These are phyloP conservation scores for Alternaria burnsii DNA, from an alignment of 2,329 filamentous ascomycete genomes.

Conservation along the genomic window DNA sequence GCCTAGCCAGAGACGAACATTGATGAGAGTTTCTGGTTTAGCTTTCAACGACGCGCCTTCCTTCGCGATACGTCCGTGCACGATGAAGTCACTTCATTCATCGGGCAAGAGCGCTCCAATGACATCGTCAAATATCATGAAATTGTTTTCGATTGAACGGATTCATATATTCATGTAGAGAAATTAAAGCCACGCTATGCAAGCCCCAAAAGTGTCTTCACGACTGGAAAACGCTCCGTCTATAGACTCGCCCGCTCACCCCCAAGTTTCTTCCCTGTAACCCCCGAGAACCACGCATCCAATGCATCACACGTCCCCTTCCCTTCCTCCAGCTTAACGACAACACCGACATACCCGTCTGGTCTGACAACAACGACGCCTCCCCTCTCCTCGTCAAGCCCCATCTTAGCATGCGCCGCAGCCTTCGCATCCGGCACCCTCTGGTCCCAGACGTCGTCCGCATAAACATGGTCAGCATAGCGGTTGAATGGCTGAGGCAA, in stretches of 20 bases:
- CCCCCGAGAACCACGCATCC: constrained; percentile 81
- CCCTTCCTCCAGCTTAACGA: constrained; percentile 77
- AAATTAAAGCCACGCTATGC: not conserved
- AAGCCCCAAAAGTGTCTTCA: not conserved
- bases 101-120: not conserved
- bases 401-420: constrained; percentile 87
- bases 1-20: not conserved
- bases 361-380: constrained; percentile 85
- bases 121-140: not conserved
- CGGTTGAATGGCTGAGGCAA: constrained; percentile 75
- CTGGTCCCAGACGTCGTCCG: constrained; percentile 80
- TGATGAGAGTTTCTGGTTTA: not conserved
- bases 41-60: not conserved
- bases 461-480: constrained; percentile 85
- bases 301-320: constrained; percentile 82
- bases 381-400: constrained; percentile 74
- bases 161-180: not conserved
- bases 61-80: not conserved
- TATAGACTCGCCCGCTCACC: constrained; percentile 47
- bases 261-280: constrained; percentile 69
- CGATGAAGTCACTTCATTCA: not conserved
- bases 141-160: not conserved
- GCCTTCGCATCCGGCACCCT: constrained; percentile 74
- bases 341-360: constrained; percentile 85
- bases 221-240: not conserved